These are phyloP conservation scores for Trichoderma koningiopsis DNA, from an alignment of 2,329 filamentous ascomycete genomes.

Conservation along the genomic window DNA sequence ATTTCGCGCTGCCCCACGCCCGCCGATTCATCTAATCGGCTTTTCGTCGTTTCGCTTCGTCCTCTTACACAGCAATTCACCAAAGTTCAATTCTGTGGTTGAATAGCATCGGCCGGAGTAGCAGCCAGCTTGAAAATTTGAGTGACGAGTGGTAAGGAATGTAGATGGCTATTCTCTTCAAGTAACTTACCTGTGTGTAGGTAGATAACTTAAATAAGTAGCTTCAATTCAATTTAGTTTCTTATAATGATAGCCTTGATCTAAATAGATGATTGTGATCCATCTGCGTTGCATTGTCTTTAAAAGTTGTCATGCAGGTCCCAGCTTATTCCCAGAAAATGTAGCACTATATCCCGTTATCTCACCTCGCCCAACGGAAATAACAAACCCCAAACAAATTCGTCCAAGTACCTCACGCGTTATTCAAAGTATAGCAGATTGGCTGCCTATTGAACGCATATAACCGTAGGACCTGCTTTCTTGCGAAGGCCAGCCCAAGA, in stretches of 20 bases:
- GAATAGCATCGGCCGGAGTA: neutral
- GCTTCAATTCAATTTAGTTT: neutral
- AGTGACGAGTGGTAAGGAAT: no score
- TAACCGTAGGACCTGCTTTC: neutral
- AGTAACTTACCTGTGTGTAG: no score
- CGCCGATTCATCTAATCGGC: neutral
- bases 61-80: neutral
- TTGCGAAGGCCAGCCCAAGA: neutral
- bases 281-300: neutral
- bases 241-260: neutral
- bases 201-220: neutral
- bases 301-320: neutral
- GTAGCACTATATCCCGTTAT: neutral
- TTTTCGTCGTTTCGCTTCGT: neutral
- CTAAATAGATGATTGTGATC: neutral
- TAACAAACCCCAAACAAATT: neutral
- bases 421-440: neutral
- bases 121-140: neutral
- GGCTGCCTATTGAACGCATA: neutral
- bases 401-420: neutral
- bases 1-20: neutral
- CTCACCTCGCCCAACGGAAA: neutral
- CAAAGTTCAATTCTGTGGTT: neutral
- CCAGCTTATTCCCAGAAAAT: neutral
- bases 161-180: no score